Base-by-base conservation (phyloP, 2,329 filamentous ascomycete genomes). In the Aspergillus sp. region DNA sequence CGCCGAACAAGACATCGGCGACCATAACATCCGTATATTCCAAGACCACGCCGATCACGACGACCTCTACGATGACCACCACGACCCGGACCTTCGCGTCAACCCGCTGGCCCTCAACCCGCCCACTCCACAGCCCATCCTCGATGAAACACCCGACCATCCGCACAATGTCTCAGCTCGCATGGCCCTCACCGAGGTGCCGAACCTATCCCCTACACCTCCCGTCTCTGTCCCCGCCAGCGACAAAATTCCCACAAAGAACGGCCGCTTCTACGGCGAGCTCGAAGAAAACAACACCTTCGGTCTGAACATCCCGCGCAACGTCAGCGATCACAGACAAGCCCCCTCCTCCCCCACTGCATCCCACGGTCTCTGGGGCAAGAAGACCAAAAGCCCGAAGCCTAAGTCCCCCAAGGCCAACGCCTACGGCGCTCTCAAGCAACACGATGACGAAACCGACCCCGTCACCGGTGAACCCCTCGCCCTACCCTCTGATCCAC, bases 61-160 rank as follows among this genome's bases (percentile, higher is more conserved):
- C 29, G 66, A 73, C 9, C 9, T 18, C 14, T 47, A 47, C 36
- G 64, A 70, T n/a, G 64, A 67, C 14, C 63, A 29, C 50, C 46
- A 67, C 29, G 64, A 66, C n/a, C 49, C 60, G 16, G 54, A 66
- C 3, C 61, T 73, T 32, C 69, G 63, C 6, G 66, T 75, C n/a
- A 78, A 80, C 46, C 80, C 80, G 3, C 68, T 81, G 18, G 73
- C 72, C 59, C 75, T 81, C 70, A 81, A 81, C 54, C 78, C 78
- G 22, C 78, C 78, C 20, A 79, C 77, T 6, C 78, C 78, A 2
- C 72, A 72, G 47, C 74, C 75, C 9, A 55, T 63, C 31, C 52
- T 67, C 18, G 63, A 67, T 1, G 63, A 71, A 11, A 67, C 65
- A 18, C 56, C 56, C 18, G 57, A 67, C 54, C 63, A 68, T 39